Evolutionary conservation across 192 early-diverging fungal genomes (phyloP), one percentile per base, ranked within the genome.

Genomic region (Powellomyces hirtus): DNA sequence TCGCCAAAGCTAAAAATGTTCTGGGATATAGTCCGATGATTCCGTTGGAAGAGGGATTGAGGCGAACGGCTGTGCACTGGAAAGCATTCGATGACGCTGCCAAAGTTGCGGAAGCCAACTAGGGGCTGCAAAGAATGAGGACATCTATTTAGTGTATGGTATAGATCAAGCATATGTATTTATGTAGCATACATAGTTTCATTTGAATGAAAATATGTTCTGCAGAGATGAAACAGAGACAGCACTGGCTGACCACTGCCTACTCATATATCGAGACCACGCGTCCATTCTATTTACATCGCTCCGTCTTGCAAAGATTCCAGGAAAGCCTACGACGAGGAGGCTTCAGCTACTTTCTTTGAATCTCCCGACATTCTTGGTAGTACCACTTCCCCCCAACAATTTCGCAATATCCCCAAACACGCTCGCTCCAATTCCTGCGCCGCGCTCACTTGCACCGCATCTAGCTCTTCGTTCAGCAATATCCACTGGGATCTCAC

Each of bases 1-100:
- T 94, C 68, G 75, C 72, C 40, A 95, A 95, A 79, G 94, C 96
- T 40, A 90, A 86, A 71, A 85, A 76, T 59, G 34, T 77, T 16
- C 72, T 91, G 34, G 88, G 88, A 1, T 91, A 91, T 76, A 75
- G 72, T 62, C 87, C 90, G 7, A 71, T 80, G 26, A 72, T 88
- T 0, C 51, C 73, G 0, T 65, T 85, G 38, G 79, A 79, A 53
- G 85, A 91, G 74, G 90, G 82, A 8, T 56, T 84, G 18, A 67
- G 64, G 63, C 50, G 74, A 35, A 72, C 77, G n/a, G 77, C 68
- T 0, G 55, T 45, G 38, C 75, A 68, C 61, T 83, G 76, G 68
- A 77, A 73, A 46, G 57, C 38, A 31, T 45, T 68, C 6, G 24
- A 45, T 16, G 40, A 59, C 29, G 37, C 16, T 35, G 11, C 14